Conservation (phyloP, 1,139 yeast genomes). For the Saccharomyces hybrid region DNA sequence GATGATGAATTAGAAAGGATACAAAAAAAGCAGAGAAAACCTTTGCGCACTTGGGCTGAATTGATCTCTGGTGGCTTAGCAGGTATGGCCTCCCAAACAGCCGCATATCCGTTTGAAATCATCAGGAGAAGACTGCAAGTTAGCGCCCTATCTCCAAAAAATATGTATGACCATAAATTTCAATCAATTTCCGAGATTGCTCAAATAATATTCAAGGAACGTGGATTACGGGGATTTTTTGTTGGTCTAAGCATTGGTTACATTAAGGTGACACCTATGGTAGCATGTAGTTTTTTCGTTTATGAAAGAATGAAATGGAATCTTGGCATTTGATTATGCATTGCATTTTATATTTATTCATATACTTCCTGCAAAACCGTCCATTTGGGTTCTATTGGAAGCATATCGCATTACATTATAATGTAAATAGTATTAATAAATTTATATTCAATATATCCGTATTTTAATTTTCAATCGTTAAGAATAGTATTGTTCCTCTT, state of each 20-base stretch:
- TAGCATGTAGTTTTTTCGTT: slow-evolving; percentile 89
- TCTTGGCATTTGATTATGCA: slow-evolving; percentile 45
- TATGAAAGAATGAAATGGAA: slow-evolving; percentile 76
- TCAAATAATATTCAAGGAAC: slow-evolving; percentile 48
- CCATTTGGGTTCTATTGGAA: background rate
- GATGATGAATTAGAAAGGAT: slow-evolving; percentile 15
- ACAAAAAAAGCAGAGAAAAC: slow-evolving; percentile 38
- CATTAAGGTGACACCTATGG: slow-evolving; percentile 93
- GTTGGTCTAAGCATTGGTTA: slow-evolving; percentile 94
- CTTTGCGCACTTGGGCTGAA: slow-evolving; percentile 86
- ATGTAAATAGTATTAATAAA: slow-evolving; percentile 11
- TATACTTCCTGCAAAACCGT: background rate
- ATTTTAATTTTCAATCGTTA: slow-evolving; percentile 10
- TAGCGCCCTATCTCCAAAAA: slow-evolving; percentile 55
- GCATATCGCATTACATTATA: background rate
- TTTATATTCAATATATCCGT: slow-evolving; percentile 35
- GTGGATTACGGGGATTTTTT: slow-evolving; percentile 80
- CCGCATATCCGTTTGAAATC: slow-evolving; percentile 95
- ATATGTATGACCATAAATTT: slow-evolving; percentile 39
- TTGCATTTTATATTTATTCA: background rate
- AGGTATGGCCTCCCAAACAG: slow-evolving; percentile 91
- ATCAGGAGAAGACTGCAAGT: slow-evolving; percentile 94
- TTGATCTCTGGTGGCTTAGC: slow-evolving; percentile 90
- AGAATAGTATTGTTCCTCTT: slow-evolving; percentile 66
- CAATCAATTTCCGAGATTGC: slow-evolving; percentile 41